Base-by-base conservation (phyloP, 352 stramenopile species). In the Thraustochytrium sp. region DNA sequence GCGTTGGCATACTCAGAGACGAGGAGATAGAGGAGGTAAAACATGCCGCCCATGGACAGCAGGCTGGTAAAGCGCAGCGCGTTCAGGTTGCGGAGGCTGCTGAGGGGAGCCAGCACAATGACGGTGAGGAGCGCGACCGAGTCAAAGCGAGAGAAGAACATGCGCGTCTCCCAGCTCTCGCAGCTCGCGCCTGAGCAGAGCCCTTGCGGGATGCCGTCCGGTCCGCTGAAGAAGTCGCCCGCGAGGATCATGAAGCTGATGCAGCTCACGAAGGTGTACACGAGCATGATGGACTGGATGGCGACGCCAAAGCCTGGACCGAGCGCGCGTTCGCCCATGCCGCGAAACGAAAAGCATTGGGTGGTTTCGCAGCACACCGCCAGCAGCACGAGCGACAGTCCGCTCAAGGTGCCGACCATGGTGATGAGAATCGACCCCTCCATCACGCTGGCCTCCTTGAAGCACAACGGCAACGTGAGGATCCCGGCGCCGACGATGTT, bases 401-500 rank as follows among this genome's bases (percentile, higher is more conserved):
- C 56, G 40, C 40, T 65, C 1, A 84, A 40, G 8, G 42, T 31
- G 40, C 61, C 44, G 18, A 84, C 62, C 13, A 11, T 8, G 8
- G 85, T 31, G 8, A 84, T 40, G 31, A 84, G 49, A 0, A 59
- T 37, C 38, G 23, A 13, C 0, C 76, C 76, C 53, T 63, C 62
- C 29, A 84, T 34, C 23, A 84, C 40, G 64, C 62, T 84, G 5
- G 76, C 76, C 40, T 84, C 21, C 53, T 75, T 84, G 29, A 84
- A 72, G 53, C 76, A 84, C 44, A 37, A 85, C 2, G 91, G 90
- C 36, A 94, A 78, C 21, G 90, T 88, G 40, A 94, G 87, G 16
- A 93, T 87, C 53, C 91, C 91, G n/a, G 86, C 87, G 73, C 91
- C 91, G 38, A 93, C 78, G 61, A 90, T 89, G 9, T 89, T 91